Conservation (phyloP, 2,329 filamentous ascomycete genomes). For the Diplocarpon mali region DNA sequence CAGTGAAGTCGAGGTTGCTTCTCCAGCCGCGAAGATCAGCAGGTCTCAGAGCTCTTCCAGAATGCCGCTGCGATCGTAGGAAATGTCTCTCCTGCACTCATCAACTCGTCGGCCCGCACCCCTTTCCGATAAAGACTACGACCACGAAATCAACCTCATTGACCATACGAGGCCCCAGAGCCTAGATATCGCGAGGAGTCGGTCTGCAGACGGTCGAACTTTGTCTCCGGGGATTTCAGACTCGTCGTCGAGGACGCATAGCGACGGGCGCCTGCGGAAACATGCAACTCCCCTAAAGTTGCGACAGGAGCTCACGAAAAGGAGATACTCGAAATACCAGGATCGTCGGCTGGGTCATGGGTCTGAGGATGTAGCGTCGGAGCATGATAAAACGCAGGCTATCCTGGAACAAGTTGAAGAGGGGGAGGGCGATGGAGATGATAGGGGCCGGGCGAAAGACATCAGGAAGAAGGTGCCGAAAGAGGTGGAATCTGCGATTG, state of each 20-base stretch:
- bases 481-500: slow-evolving; percentile 49
- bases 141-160: slow-evolving; percentile 61
- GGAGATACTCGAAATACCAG: slow-evolving; percentile 25
- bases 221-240: slow-evolving; percentile 13
- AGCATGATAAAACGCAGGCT: slow-evolving; percentile 2
- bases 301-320: slow-evolving; percentile 18
- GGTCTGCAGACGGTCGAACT: slow-evolving; percentile 7
- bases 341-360: slow-evolving; percentile 27
- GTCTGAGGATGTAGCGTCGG: slow-evolving; percentile 2
- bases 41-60: background rate
- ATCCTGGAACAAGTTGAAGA: slow-evolving; percentile 2
- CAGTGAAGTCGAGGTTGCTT: background rate
- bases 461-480: slow-evolving; percentile 6
- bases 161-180: slow-evolving; percentile 31
- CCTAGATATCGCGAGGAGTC: slow-evolving; percentile 10
- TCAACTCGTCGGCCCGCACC: slow-evolving; percentile 38
- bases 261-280: slow-evolving; percentile 19
- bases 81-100: slow-evolving; percentile 23
- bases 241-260: slow-evolving; percentile 18
- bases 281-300: slow-evolving; percentile 13
- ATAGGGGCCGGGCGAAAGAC: slow-evolving; percentile 13
- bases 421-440: slow-evolving; percentile 5
- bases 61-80: slow-evolving; percentile 6
- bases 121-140: slow-evolving; percentile 50
- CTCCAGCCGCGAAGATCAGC: background rate